phyloP scores from a whole-genome alignment of 2,329 filamentous ascomycete species.

The Orbilia javanica region DNA sequence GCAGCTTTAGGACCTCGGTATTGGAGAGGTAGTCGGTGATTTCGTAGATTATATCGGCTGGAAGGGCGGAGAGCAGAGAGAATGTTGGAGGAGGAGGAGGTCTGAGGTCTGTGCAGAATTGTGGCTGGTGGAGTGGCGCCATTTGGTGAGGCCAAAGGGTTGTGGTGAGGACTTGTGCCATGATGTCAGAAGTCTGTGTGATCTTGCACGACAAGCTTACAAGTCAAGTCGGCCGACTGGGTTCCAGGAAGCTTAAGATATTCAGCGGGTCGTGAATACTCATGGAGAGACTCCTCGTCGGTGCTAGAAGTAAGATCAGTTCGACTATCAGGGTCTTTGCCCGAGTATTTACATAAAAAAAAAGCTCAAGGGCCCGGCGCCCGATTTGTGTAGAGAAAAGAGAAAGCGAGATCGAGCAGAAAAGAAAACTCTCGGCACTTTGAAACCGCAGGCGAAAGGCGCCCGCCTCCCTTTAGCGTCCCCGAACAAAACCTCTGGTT shows the following conservation, averaged over 20 bases:
- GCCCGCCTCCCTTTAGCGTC: conserved; percentile 26
- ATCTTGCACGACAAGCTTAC: too few relatives aligned
- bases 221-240: neutral
- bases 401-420: neutral
- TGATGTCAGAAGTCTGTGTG: neutral
- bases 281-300: neutral
- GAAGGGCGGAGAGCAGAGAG: conserved; percentile 19
- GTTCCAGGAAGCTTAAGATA: neutral
- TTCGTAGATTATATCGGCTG: conserved; percentile 45
- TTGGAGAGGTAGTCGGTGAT: conserved; percentile 52
- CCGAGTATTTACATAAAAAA: conserved; percentile 10
- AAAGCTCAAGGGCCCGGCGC: neutral
- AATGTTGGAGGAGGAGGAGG: neutral
- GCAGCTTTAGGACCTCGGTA: conserved; percentile 30
- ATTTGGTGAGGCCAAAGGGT: conserved; percentile 14
- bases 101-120: neutral
- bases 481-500: conserved; percentile 1
- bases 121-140: conserved; percentile 24
- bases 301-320: neutral
- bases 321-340: neutral
- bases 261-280: neutral
- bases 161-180: conserved; percentile 22
- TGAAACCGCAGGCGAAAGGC: conserved; percentile 25
- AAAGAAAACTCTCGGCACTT: neutral
- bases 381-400: neutral